Evolutionary conservation across 2,329 filamentous ascomycete species (phyloP).

Genomic region (Cytospora leucostoma): DNA sequence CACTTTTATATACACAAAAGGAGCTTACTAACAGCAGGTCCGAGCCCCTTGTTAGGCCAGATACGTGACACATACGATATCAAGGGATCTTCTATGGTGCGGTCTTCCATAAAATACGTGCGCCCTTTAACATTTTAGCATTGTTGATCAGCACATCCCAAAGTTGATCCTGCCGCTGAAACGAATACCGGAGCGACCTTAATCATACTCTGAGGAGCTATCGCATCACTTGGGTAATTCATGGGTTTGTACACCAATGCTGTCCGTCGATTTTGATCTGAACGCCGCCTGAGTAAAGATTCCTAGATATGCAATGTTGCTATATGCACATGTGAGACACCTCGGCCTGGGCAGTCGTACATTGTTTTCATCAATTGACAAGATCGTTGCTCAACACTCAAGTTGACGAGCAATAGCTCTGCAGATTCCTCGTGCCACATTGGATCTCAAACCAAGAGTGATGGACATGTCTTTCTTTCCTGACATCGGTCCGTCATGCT

Average conservation of each 20-base stretch:
- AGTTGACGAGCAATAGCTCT: constrained; percentile 47
- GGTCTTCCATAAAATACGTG: constrained; percentile 44
- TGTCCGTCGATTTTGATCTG: not conserved
- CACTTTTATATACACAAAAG: too few species aligned
- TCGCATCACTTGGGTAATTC: constrained; percentile 43
- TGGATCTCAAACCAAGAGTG: constrained; percentile 30
- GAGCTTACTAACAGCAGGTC: too few species aligned
- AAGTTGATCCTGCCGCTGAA: constrained; percentile 39
- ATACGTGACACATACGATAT: too few species aligned
- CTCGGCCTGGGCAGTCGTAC: constrained; percentile 40
- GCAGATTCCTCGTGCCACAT: constrained; percentile 47
- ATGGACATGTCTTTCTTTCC: constrained; percentile 27
- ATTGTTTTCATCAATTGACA: constrained; percentile 41
- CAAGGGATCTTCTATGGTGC: constrained; percentile 47
- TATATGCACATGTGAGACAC: constrained; percentile 42
- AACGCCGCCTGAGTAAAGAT: constrained; percentile 32
- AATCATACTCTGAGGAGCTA: constrained; percentile 40
- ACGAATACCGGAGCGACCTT: constrained; percentile 37
- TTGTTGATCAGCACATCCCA: constrained; percentile 43
- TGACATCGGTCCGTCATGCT: constrained; percentile 2
- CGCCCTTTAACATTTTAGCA: constrained; percentile 37
- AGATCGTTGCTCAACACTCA: constrained; percentile 46
- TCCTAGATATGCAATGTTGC: constrained; percentile 35
- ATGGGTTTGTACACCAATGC: constrained; percentile 38
- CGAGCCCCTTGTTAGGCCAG: too few species aligned